Evolutionary conservation across 352 stramenopile genomes (phyloP), one percentile per base, ranked within the genome.

Genomic region (Bremia lactucae): DNA sequence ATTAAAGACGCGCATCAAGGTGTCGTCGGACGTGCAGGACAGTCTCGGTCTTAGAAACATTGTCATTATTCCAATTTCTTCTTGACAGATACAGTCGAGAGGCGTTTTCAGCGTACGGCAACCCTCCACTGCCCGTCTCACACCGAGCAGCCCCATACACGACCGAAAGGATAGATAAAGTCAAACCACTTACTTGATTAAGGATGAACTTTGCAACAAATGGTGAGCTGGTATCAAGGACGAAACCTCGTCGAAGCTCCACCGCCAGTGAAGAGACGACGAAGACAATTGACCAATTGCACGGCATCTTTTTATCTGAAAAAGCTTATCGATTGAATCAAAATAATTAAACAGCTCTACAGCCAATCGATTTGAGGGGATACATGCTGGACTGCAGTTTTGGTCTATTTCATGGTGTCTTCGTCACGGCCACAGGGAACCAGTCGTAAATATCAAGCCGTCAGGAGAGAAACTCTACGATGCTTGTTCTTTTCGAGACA

Each of bases 401-500:
- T 0, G 3, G 13, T 28, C 35, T 29, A 2, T 46, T 43, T 3
- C 11, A 31, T 24, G 35, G 49, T n/a, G 42, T 20, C 15, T 6
- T 10, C 22, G 19, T 8, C 16, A 13, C 39, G 36, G 16, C 36
- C 36, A 46, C 50, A 39, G 49, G 43, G 33, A 42, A 55, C 58
- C 59, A 68, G 55, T 68, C 54, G 59, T 38, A 49, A 67, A 61
- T 52, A 55, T 57, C 43, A 39, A 50, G 43, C 18, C 21, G n/a
- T 13, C 29, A 55, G 25, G 31, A 46, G 18, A 43, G 24, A 21
- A 24, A 38, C 11, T 9, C 13, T 16, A 70, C 41, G 29, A 99
- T 99, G 96, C 78, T 99, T 47, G 91, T 99, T 49, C 75, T 99
- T 24, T 99, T 99, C 59, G 97, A 99, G 69, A 99, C 97, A 25